Evolutionary conservation across 495 filamentous ascomycete species (phyloP), one percentile per base, ranked within the genome.

Genomic region (Penicillium robsamsonii): DNA sequence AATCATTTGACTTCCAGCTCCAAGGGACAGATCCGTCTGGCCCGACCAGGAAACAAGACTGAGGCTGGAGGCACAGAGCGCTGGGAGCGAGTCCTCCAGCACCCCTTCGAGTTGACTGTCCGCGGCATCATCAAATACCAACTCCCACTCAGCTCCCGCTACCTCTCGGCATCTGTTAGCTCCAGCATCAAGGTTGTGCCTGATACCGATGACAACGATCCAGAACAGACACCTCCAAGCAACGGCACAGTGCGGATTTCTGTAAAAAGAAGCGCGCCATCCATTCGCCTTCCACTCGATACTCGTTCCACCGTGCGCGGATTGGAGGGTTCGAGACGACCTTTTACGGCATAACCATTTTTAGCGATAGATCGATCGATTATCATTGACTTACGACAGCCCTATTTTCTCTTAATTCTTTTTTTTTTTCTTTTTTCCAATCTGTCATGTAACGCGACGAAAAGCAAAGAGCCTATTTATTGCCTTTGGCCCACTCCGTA

Each of bases 31-130:
- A 80, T 97, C 5, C 86, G 92, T 8, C 76, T 98, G 9, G 67
- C 79, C 13, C 84, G 86, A 37, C 94, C 94, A 0, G 95, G 94
- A 12, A 98, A 97, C 67, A 85, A 85, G 55, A 98, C 95, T 0
- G 87, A 89, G 63, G 83, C 87, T 50, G 88, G 90, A 24, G 94
- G 94, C 17, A 87, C 84, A 0, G 90, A 91, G 68, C 83, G 93
- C 50, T 98, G 94, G 94, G 92, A 97, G 69, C 81, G 84, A 43
- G 91, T 97, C 27, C 73, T 97, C 27, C 80, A 92, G 62, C 86
- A 97, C 72, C 88, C 92, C 31, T 98, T 97, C 58, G 89, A 95
- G 54, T 76, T 98, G 50, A 91, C 96, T 55, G 84, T 97, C 29
- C 84, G 92, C 49, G 94, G 94, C 37, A 86, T 92, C 7, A 72